A percentile compares a stretch with the other conserved stretches of the same genome.
Conservation (phyloP, 2,329 filamentous ascomycete genomes). For the Scytalidium sp. region DNA sequence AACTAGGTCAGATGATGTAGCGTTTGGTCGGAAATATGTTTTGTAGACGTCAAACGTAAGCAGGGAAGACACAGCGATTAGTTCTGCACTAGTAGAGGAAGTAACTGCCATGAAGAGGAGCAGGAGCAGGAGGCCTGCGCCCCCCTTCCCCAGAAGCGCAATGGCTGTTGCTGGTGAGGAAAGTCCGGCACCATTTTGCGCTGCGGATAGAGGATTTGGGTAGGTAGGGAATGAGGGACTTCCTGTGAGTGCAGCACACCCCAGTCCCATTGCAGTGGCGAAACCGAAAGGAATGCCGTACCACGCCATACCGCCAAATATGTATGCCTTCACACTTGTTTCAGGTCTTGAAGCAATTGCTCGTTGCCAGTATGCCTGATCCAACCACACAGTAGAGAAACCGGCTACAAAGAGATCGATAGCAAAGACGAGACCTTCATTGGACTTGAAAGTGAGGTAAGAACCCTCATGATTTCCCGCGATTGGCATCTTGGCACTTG, state of each 20-base stretch:
- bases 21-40: conserved; percentile 32
- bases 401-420: conserved; percentile 34
- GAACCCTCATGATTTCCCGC: conserved; percentile 30
- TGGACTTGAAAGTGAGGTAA: conserved; percentile 34
- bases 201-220: conserved; percentile 25
- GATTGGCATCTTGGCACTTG: conserved; percentile 30
- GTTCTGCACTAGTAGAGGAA: conserved; percentile 38
- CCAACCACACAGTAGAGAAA: conserved; percentile 35
- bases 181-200: conserved; percentile 30
- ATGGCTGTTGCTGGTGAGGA: conserved; percentile 29
- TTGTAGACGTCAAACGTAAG: conserved; percentile 38
- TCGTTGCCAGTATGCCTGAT: conserved; percentile 43
- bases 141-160: conserved; percentile 33
- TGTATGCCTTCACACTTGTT: conserved; percentile 38
- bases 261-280: conserved; percentile 33
- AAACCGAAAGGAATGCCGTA: conserved; percentile 35
- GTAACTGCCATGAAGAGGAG: conserved; percentile 47
- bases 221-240: conserved; percentile 27
- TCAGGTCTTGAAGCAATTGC: conserved; percentile 39
- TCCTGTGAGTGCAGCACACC: conserved; percentile 28
- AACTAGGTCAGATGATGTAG: conserved; percentile 28
- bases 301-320: conserved; percentile 38
- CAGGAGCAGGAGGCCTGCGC: conserved; percentile 32
- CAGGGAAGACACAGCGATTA: conserved; percentile 37
- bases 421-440: conserved; percentile 34